A percentile compares a stretch with the other conserved stretches of the same genome.
Conservation (phyloP, 768 basidiomycete genomes). For the Saitozyma sp. region DNA sequence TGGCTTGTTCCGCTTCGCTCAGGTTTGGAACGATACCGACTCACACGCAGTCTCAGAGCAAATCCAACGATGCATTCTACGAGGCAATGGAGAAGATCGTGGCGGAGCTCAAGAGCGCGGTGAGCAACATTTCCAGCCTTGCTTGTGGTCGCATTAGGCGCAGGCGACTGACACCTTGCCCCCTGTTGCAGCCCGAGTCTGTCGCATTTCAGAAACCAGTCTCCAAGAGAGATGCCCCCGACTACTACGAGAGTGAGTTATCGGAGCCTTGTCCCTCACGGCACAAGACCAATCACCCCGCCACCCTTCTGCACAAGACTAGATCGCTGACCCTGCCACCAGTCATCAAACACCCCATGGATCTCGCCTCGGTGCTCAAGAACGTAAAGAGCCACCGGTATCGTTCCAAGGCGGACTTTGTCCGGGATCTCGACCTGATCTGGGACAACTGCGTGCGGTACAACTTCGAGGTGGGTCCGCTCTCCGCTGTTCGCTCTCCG, state of each 20-base stretch:
- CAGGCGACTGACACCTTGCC: no score
- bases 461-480: conserved; percentile 75
- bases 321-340: conserved; percentile 16
- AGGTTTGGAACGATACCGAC: not conserved
- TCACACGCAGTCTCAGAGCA: conserved; percentile 53
- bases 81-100: conserved; percentile 89
- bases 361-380: conserved; percentile 85
- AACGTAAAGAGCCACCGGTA: conserved; percentile 90
- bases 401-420: conserved; percentile 91
- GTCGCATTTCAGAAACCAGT: conserved; percentile 94
- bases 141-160: not conserved
- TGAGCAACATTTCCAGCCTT: conserved; percentile 53
- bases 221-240: conserved; percentile 80
- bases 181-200: conserved; percentile 67
- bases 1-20: not conserved
- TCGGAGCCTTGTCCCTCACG: no score
- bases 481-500: conserved; percentile 40
- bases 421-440: conserved; percentile 89
- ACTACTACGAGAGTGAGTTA: conserved; percentile 85
- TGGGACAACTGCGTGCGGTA: conserved; percentile 95
- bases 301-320: no score
- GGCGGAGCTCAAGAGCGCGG: conserved; percentile 70
- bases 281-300: no score
- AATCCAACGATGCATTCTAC: conserved; percentile 84
- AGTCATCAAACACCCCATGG: conserved; percentile 97